phyloP scores from a whole-genome alignment of 1,139 yeast genomes.

The Pneumocystis jirovecii region DNA sequence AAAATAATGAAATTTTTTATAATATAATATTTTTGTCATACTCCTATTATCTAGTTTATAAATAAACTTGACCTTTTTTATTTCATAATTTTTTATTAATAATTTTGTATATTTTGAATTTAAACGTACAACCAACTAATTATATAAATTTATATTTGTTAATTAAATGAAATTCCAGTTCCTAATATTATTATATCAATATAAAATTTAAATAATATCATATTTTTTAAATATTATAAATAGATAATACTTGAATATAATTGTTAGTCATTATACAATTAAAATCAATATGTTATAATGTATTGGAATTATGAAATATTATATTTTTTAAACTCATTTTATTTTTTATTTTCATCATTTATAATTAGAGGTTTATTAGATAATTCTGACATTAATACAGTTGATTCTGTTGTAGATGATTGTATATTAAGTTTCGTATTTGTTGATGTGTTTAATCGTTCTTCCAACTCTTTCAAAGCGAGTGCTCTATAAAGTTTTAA shows the following conservation, averaged over 20 bases:
- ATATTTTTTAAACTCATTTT: not conserved
- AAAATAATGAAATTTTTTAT: too few species aligned
- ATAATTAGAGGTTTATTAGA: not conserved
- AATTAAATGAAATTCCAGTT: too few species aligned
- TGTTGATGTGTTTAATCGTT: slow-evolving; percentile 1
- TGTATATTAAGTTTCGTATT: not conserved
- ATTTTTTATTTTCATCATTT: not conserved
- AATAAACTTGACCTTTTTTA: too few species aligned
- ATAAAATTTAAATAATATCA: not conserved
- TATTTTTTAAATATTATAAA: not conserved
- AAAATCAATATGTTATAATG: not conserved
- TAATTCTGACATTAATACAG: not conserved
- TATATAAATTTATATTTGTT: too few species aligned
- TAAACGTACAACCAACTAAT: too few species aligned
- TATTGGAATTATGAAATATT: not conserved
- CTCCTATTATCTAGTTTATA: too few species aligned
- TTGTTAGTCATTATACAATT: not conserved
- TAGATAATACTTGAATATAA: not conserved
- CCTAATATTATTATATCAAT: too few species aligned
- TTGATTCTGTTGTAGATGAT: not conserved
- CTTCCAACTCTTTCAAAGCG: not conserved
- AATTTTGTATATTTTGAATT: too few species aligned
- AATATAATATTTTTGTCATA: too few species aligned
- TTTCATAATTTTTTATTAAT: too few species aligned
- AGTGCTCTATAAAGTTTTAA: not conserved